These are phyloP conservation scores for Trametes gibbosa DNA, from an alignment of 768 basidiomycete genomes.

Conservation along the genomic window DNA sequence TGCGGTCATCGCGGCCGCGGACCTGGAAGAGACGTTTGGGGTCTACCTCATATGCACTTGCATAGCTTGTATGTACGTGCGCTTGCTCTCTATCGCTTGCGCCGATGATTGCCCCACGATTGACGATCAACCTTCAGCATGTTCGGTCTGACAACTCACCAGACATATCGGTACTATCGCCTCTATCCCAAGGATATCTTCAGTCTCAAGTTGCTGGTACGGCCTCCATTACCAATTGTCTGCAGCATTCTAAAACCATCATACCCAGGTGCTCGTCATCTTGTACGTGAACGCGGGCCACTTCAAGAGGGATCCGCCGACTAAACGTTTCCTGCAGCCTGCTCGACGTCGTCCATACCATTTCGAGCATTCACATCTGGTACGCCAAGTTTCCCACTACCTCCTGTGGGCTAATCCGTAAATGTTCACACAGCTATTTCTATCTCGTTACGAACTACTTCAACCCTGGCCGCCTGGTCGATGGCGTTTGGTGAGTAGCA, in stretches of 20 bases:
- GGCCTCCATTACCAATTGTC: too few relatives aligned
- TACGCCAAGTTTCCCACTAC: neutral
- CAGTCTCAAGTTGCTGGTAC: neutral
- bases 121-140: neutral
- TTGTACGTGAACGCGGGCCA: too few relatives aligned
- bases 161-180: constrained; percentile 2
- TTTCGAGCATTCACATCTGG: neutral
- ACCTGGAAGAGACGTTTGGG: neutral
- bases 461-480: neutral
- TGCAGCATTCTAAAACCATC: too few relatives aligned
- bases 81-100: too few relatives aligned
- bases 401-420: neutral
- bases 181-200: neutral
- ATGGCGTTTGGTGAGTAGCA: neutral
- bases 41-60: neutral
- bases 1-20: too few relatives aligned
- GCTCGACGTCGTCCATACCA: neutral
- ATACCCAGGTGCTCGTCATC: too few relatives aligned
- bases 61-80: neutral
- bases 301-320: too few relatives aligned
- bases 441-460: neutral
- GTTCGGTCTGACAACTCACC: neutral
- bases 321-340: neutral
- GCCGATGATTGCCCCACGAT: neutral
- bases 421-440: neutral